Conservation (phyloP, 352 stramenopile species). For the Pythium myriotylum region DNA sequence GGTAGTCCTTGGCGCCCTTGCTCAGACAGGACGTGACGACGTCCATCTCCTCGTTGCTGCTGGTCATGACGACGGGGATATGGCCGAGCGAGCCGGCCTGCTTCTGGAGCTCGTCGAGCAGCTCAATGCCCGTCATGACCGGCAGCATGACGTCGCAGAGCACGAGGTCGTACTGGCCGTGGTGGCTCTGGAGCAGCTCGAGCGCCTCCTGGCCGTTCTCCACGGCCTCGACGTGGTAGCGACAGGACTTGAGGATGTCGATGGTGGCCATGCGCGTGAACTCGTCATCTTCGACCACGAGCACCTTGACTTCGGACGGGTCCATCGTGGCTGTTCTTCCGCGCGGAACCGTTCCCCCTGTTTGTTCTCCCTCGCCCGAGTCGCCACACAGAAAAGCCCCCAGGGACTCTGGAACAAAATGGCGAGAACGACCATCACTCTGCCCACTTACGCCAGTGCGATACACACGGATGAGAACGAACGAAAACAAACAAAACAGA, state of each 20-base stretch:
- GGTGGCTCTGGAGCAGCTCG: slow-evolving; percentile 64
- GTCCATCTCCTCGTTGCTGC: slow-evolving; percentile 90
- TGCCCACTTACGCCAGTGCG: slow-evolving; percentile 9
- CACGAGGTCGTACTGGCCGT: slow-evolving; percentile 85
- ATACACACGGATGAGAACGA: neutral
- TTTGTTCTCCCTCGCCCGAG: neutral
- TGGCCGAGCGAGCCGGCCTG: slow-evolving; percentile 63
- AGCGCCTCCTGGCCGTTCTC: slow-evolving; percentile 82
- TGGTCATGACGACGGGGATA: slow-evolving; percentile 91
- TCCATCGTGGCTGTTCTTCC: slow-evolving; percentile 48
- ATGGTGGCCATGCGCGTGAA: slow-evolving; percentile 89
- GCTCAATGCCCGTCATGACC: slow-evolving; percentile 87
- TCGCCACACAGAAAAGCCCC: neutral
- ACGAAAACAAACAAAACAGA: neutral
- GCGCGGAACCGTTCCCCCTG: neutral
- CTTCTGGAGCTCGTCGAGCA: slow-evolving; percentile 85
- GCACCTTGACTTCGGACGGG: slow-evolving; percentile 85
- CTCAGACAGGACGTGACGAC: slow-evolving; percentile 88
- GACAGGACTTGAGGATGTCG: slow-evolving; percentile 88
- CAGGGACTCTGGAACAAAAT: neutral
- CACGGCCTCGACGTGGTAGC: slow-evolving; percentile 83
- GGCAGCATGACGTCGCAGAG: slow-evolving; percentile 91
- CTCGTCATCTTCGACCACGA: slow-evolving; percentile 90
- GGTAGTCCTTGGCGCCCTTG: slow-evolving; percentile 89
- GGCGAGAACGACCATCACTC: slow-evolving; percentile 19